Evolutionary conservation across 1,139 yeast genomes (phyloP).

Genomic region (Diutina siamensis): DNA sequence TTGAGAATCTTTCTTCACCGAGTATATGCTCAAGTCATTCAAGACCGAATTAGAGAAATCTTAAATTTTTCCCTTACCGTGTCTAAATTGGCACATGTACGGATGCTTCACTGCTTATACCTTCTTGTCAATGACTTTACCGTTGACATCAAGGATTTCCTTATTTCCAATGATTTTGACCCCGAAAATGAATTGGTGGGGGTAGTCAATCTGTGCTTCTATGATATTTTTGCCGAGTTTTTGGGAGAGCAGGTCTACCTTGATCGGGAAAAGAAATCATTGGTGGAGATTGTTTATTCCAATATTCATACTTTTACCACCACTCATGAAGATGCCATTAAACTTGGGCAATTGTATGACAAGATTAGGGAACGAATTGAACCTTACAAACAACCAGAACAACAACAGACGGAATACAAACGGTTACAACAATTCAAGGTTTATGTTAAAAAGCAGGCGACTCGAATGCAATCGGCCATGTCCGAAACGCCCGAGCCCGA

Average conservation of each 20-base stretch:
- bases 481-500: not conserved
- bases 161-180: conserved; percentile 36
- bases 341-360: not conserved
- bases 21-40: conserved; percentile 66
- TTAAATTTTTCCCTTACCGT: conserved; percentile 54
- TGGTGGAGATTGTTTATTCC: conserved; percentile 48
- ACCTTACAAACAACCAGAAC: not conserved
- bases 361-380: not conserved
- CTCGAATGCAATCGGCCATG: not conserved
- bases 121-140: conserved; percentile 52
- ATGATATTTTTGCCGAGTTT: conserved; percentile 64
- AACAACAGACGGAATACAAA: not conserved
- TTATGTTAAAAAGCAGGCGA: conserved; percentile 3
- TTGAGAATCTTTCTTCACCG: conserved; percentile 63
- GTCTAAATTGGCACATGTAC: conserved; percentile 63
- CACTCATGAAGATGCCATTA: conserved; percentile 39
- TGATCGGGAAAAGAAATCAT: conserved; percentile 57
- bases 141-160: conserved; percentile 50
- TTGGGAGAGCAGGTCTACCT: conserved; percentile 61
- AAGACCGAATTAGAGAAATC: conserved; percentile 52
- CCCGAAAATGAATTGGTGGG: conserved; percentile 33
- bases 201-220: conserved; percentile 60
- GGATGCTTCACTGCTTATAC: conserved; percentile 61
- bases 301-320: conserved; percentile 40
- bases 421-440: conserved; percentile 6